Evolutionary conservation across 306 rosid species (phyloP).

Genomic region (Lotus japonicus): DNA sequence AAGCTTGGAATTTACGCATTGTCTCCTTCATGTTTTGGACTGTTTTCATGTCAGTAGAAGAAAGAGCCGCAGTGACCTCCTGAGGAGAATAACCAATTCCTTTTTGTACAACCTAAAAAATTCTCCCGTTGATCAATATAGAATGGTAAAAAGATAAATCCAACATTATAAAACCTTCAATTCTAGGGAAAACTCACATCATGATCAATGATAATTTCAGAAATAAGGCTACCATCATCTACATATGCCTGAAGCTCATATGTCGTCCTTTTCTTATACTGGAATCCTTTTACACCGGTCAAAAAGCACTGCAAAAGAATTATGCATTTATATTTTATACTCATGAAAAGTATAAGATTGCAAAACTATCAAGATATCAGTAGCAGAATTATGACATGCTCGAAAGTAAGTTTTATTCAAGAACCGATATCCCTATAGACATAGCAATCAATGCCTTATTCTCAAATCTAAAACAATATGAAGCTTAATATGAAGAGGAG

Average conservation of each 20-base stretch:
- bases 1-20: slow-evolving; percentile 59
- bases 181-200: slow-evolving; percentile 48
- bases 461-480: slow-evolving; percentile 2
- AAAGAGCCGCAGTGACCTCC: slow-evolving; percentile 65
- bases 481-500: background rate
- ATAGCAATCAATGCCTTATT: background rate
- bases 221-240: slow-evolving; percentile 91
- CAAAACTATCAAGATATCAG: background rate
- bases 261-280: slow-evolving; percentile 45
- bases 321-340: slow-evolving; percentile 11
- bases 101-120: slow-evolving; percentile 63
- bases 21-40: slow-evolving; percentile 53
- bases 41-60: slow-evolving; percentile 47
- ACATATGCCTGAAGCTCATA: slow-evolving; percentile 75
- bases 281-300: slow-evolving; percentile 90
- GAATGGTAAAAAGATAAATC: background rate
- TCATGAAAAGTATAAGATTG: slow-evolving; percentile 8
- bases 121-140: slow-evolving; percentile 11
- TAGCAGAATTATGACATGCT: background rate
- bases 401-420: background rate
- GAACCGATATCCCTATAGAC: background rate
- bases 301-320: slow-evolving; percentile 63
- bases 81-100: slow-evolving; percentile 70
- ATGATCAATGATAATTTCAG: slow-evolving; percentile 67
- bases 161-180: background rate